Evolutionary conservation across 805 yeast genomes (phyloP), one percentile per base, ranked within the genome.

Genomic region (Torulaspora microellipsoides): DNA sequence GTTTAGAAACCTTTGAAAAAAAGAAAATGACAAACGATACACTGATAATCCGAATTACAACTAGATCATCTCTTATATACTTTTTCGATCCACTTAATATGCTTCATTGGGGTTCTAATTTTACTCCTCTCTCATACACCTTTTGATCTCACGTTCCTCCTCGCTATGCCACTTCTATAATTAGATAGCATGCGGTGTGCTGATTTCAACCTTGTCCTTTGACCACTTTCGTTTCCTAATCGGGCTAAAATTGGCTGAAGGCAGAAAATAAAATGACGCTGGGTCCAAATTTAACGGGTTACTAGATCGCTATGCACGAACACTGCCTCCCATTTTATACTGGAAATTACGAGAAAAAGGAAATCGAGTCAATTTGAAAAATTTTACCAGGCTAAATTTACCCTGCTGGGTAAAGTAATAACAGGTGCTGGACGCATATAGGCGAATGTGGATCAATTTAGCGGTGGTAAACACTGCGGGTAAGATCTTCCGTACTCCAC

Each of bases 191-290:
- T 29, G 43, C 9, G 38, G 43, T 17, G 43, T 31, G 36, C 15
- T 25, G 41, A 32, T 31, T 30, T 38, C 14, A 15, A 15, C 25
- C 34, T 8, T 20, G 25, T 15, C 27, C 3, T 15, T 15, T 11
- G 15, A 27, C 28, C 28, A 40, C 29, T 40, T 40, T 40, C 34
- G 23, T 29, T 40, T 34, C 43, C 43, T 40, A 40, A 34, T 34
- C 38, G 43, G 43, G 43, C 13, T 23, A 40, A 40, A 40, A 40
- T 28, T 34, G 31, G 20, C 34, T 29, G 12, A 34, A 2, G 25
- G 8, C 8, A 20, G 25, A 20, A 11, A 20, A 25, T 17, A 31
- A 39, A 27, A 39, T 27, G 15, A 27, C 32, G 42, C 42, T 39
- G 42, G 42, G 33, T 28, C n/a, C 3, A 29, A 29, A 29, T 20